These are phyloP conservation scores for Wallacemonas sp. DNA, from an alignment of 208 protist genomes.

Conservation along the genomic window DNA sequence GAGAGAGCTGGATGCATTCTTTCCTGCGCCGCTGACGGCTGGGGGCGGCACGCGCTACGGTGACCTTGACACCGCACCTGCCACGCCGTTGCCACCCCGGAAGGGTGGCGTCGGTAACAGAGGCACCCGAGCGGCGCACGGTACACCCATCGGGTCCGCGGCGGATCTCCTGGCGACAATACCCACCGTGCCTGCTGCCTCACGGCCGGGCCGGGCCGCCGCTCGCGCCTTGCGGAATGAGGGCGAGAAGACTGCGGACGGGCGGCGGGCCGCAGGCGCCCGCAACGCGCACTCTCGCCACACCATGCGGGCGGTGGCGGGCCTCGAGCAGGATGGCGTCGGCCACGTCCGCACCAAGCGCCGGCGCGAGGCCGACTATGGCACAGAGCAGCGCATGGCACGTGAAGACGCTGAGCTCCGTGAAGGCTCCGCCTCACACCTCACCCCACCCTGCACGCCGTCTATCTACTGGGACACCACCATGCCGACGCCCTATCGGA, in stretches of 20 bases:
- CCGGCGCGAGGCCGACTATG: slow-evolving; percentile 4
- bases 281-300: not conserved
- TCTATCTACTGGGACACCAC: slow-evolving; percentile 70
- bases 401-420: not conserved
- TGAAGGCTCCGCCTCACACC: not conserved
- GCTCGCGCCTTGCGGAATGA: too few relatives aligned
- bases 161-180: slow-evolving; percentile 27
- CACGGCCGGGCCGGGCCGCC: too few relatives aligned
- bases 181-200: slow-evolving; percentile 13
- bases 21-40: slow-evolving; percentile 13
- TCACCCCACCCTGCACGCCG: slow-evolving; percentile 33
- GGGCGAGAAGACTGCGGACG: too few relatives aligned
- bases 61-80: not conserved
- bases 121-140: too few relatives aligned
- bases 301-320: not conserved
- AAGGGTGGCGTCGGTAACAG: not conserved
- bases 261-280: not conserved
- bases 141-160: slow-evolving; percentile 12
- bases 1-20: slow-evolving; percentile 36
- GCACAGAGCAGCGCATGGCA: not conserved
- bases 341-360: slow-evolving; percentile 13
- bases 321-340: not conserved
- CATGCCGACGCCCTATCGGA: slow-evolving; percentile 25
- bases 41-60: too few relatives aligned
- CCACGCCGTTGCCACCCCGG: not conserved